Evolutionary conservation across 2,329 filamentous ascomycete species (phyloP), one percentile per base, ranked within the genome.

Genomic region (Diplodia corticola): DNA sequence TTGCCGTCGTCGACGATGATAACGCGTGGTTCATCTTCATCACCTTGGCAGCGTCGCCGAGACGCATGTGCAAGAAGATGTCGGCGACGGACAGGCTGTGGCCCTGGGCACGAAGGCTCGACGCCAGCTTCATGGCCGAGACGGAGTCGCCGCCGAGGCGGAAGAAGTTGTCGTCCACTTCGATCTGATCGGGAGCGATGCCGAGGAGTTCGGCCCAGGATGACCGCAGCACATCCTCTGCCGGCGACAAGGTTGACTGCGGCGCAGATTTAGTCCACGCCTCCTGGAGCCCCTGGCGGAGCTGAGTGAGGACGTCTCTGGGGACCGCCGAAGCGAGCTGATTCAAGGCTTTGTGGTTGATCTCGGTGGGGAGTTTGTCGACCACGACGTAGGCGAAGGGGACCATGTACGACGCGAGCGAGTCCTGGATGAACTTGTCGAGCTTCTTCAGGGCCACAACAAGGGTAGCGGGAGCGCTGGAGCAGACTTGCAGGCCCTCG

Each of bases 21-120:
- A n/a, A n/a, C 63, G 64, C 30, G 46, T 50, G 57, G 44, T 73
- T 72, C 64, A 81, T 81, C 66, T 77, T 80, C 73, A 87, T 70
- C 0, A 79, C 76, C 53, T 79, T 80, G 3, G 87, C 85, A 73
- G 88, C 84, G 65, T 88, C 85, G 60, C 77, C 69, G 3, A 84
- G 73, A 20, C 79, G 74, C 78, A 79, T 69, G 63, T 74, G 74
- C 28, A 72, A 69, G 70, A 84, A 83, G 28, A 82, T 77, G 51
- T 80, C 77, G 4, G 77, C 75, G 2, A 84, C 82, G 0, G 75
- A 78, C 2, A 83, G 68, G 13, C 70, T 71, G 10, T 79, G 68
- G 3, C 77, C 77, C 49, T 76, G 71, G 2, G 71, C 57, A 7
- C 79, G 76, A 28, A 76, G 76, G 12, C 74, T 74, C 5, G 79